phyloP scores from a whole-genome alignment of 495 filamentous ascomycete genomes.

The Pyrenula massariospora region DNA sequence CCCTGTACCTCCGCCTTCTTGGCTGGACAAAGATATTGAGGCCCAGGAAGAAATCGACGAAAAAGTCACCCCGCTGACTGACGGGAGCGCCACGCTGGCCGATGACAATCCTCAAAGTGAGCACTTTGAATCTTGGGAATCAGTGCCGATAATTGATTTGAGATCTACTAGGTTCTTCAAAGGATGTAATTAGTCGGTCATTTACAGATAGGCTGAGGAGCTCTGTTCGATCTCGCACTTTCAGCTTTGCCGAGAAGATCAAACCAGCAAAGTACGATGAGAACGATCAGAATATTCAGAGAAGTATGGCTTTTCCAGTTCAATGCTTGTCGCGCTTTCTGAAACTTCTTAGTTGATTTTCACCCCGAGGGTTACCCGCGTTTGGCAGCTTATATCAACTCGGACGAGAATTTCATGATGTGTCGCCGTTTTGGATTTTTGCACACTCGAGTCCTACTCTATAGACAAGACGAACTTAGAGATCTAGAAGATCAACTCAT shows the following conservation, averaged over 20 bases:
- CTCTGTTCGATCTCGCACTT: neutral
- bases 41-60: neutral
- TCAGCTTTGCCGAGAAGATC: neutral
- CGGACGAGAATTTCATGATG: neutral
- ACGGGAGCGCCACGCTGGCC: neutral
- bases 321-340: neutral
- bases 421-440: neutral
- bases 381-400: neutral
- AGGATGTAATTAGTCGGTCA: neutral
- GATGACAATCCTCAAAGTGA: neutral
- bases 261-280: neutral
- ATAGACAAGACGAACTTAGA: neutral
- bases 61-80: neutral
- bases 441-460: neutral
- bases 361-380: constrained; percentile 3
- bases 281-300: neutral
- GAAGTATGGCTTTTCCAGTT: neutral
- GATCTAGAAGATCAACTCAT: constrained; percentile 2
- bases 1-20: neutral
- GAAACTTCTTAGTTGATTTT: constrained; percentile 15
- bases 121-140: too few species aligned
- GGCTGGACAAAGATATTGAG: neutral
- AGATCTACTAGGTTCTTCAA: neutral
- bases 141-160: too few species aligned
- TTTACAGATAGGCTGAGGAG: neutral